Percentiles rank a stretch among this genome's conserved stretches.
Evolutionary conservation across 2,329 filamentous ascomycete species (phyloP).

Genomic region (Aureobasidium sp.): DNA sequence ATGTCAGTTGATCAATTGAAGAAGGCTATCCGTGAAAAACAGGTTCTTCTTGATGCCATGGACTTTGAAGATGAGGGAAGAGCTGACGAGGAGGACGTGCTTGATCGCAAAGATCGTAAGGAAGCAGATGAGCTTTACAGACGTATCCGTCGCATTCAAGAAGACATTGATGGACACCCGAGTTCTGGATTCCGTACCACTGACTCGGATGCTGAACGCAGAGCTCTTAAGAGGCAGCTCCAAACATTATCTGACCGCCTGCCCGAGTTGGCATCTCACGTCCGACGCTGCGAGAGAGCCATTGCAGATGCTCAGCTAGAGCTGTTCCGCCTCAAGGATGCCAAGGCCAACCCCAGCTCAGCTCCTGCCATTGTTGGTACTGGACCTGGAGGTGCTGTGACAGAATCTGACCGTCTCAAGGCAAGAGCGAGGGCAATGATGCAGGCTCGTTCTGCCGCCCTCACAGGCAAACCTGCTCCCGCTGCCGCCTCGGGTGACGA

Average conservation of each 20-base stretch:
- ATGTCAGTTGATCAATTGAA: constrained; percentile 76
- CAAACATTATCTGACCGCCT: constrained; percentile 83
- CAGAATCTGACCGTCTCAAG: constrained; percentile 89
- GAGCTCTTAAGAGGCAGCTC: constrained; percentile 78
- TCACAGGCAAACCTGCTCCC: constrained; percentile 81
- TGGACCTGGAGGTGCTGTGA: constrained; percentile 81
- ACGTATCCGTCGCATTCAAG: constrained; percentile 81
- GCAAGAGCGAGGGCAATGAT: constrained; percentile 96
- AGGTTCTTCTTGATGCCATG: constrained; percentile 88
- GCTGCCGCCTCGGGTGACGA: constrained; percentile 59
- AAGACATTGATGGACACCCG: constrained; percentile 88
- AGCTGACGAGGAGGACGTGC: constrained; percentile 80
- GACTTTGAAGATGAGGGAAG: constrained; percentile 91
- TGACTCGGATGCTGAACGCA: constrained; percentile 81
- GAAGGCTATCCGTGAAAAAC: constrained; percentile 90
- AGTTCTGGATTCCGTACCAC: constrained; percentile 61
- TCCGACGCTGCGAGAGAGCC: constrained; percentile 80
- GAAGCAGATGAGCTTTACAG: constrained; percentile 93
- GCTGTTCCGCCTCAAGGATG: constrained; percentile 86
- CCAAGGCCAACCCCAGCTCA: constrained; percentile 79
- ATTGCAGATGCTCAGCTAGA: constrained; percentile 89
- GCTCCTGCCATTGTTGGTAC: constrained; percentile 80
- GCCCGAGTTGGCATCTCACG: constrained; percentile 84
- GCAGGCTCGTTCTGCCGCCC: constrained; percentile 89
- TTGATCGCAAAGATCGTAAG: constrained; percentile 81